Evolutionary conservation across 106 monocot genomes (phyloP), one percentile per base, ranked within the genome.

Genomic region (Vanilla planifolia): DNA sequence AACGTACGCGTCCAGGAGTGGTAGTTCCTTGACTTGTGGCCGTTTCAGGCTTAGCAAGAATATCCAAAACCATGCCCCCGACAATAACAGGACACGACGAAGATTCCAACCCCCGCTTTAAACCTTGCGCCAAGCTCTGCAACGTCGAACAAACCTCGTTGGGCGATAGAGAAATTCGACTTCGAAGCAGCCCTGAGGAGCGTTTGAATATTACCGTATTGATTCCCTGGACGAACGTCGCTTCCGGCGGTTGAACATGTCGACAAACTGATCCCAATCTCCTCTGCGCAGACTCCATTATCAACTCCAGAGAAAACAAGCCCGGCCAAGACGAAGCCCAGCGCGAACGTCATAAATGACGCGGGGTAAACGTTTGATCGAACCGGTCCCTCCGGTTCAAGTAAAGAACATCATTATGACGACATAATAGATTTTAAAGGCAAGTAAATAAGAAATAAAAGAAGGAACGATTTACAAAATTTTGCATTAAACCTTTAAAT

Each of bases 31-130:
- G 89, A 33, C 62, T 43, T 10, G 72, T 66, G 36, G 51, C 35
- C 4, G 65, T 11, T 16, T 40, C 34, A 23, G 89, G 89, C 72
- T 72, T 85, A 16, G 82, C 93, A 8, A 85, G 73, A 45, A 93
- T 75, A 46, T 93, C 93, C 57, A 89, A 43, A 40, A 93, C 82
- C 93, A 89, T 85, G 15, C 89, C 93, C 33, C 93, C 93, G 0
- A 93, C 74, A 15, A 93, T 67, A 36, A 89, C 77, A 3, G 85
- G 85, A 25, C 15, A 46, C n/a, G 66, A 34, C 39, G 47, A 15
- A 43, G 37, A 39, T 22, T 14, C 17, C 7, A 28, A 11, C 2
- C 3, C 2, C 4, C 20, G 26, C 25, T 47, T 57, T 26, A 5
- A 13, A 20, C 17, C 59, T 48, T 40, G 23, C 25, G 73, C 14